phyloP scores from a whole-genome alignment of 2,329 filamentous ascomycete species.

The Dactylellina sp. region DNA sequence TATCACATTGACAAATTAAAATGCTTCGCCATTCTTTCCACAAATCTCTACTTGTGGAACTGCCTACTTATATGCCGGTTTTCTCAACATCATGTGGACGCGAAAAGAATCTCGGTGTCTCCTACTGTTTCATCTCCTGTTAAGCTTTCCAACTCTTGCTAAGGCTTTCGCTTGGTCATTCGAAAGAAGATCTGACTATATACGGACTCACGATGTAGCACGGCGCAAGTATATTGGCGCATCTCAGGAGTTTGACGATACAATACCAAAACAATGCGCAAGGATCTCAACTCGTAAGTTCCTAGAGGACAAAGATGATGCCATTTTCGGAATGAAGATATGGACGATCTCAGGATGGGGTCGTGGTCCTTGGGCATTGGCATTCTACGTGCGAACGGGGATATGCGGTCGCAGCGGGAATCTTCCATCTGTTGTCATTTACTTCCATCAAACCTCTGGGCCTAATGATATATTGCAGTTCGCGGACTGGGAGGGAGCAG shows the following conservation, averaged over 20 bases:
- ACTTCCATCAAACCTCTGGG: conserved; percentile 16
- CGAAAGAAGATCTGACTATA: neutral
- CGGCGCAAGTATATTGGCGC: neutral
- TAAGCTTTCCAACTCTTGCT: neutral
- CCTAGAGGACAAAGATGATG: neutral
- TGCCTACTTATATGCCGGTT: too few relatives aligned
- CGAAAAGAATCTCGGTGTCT: neutral
- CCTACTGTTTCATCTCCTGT: neutral
- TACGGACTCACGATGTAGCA: neutral
- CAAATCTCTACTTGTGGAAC: too few relatives aligned
- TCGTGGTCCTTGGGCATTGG: conserved; percentile 24
- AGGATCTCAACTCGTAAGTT: neutral
- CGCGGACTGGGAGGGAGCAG: conserved; percentile 20
- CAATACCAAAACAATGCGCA: conserved; percentile 13
- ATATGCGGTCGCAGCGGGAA: neutral
- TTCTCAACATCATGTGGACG: neutral
- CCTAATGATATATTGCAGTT: conserved; percentile 21
- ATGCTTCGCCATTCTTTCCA: too few relatives aligned
- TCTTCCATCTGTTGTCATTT: conserved; percentile 7
- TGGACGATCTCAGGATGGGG: conserved; percentile 14
- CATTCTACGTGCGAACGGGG: conserved; percentile 13
- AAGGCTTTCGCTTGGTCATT: conserved; percentile 15
- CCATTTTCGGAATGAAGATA: conserved; percentile 16
- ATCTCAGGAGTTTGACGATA: neutral
- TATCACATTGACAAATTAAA: too few relatives aligned